A percentile compares a stretch with the other conserved stretches of the same genome.
Conservation (phyloP, 2,329 filamentous ascomycete species). For the Rhinocladiella similis region DNA sequence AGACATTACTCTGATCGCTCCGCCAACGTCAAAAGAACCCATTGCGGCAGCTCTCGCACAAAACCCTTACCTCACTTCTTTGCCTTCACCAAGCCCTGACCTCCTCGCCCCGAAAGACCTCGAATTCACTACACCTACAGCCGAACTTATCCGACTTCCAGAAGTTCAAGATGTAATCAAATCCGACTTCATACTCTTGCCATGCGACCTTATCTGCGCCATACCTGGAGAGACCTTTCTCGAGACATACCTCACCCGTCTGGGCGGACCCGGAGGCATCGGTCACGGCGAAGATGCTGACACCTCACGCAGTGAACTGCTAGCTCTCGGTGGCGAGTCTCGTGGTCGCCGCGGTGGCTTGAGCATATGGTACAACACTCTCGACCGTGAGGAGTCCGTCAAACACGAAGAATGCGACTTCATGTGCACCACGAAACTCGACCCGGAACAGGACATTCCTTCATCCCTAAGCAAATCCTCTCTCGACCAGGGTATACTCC, state of each 20-base stretch:
- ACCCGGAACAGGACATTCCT: conserved; percentile 49
- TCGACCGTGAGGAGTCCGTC: conserved; percentile 66
- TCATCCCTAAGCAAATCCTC: conserved; percentile 61
- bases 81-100: conserved; percentile 56
- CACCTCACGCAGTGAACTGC: conserved; percentile 44
- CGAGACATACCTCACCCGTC: conserved; percentile 88
- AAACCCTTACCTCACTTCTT: conserved; percentile 52
- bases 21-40: conserved; percentile 43
- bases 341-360: conserved; percentile 73
- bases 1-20: conserved; percentile 50
- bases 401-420: conserved; percentile 95
- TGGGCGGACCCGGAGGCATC: conserved; percentile 61
- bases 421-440: conserved; percentile 72
- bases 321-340: conserved; percentile 55
- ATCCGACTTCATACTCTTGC: conserved; percentile 84
- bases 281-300: conserved; percentile 45
- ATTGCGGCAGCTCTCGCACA: conserved; percentile 49
- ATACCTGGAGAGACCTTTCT: conserved; percentile 78
- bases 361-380: conserved; percentile 89
- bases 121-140: conserved; percentile 83
- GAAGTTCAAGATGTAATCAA: conserved; percentile 78
- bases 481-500: conserved; percentile 49
- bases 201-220: conserved; percentile 92
- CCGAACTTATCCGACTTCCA: conserved; percentile 79
- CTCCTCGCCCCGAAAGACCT: conserved; percentile 75